Evolutionary conservation across 177 flowering plant species (phyloP).

Genomic region (Telopea speciosissima): DNA sequence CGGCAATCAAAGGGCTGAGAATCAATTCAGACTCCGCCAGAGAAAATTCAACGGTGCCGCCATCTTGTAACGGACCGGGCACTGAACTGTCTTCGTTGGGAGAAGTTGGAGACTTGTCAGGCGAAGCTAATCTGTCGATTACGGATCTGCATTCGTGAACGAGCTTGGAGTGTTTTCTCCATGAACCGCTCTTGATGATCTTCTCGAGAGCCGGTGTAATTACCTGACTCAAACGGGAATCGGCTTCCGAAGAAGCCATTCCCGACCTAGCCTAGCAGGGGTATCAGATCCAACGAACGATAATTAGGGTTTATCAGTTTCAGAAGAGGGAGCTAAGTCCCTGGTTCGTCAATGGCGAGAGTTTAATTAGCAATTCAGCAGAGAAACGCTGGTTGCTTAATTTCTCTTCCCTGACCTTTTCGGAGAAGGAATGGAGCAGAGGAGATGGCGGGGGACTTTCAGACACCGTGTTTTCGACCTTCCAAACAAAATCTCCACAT

Average conservation of each 20-base stretch:
- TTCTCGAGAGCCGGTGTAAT: conserved; percentile 74
- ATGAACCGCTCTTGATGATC: conserved; percentile 86
- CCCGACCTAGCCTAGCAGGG: conserved; percentile 30
- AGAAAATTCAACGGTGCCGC: conserved; percentile 47
- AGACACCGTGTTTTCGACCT: too few relatives aligned
- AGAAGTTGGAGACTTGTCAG: conserved; percentile 16
- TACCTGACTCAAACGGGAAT: conserved; percentile 74
- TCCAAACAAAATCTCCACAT: too few relatives aligned
- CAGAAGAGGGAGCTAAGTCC: neutral
- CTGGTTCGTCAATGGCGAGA: neutral
- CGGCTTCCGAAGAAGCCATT: conserved; percentile 99
- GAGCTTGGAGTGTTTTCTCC: conserved; percentile 92
- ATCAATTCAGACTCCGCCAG: conserved; percentile 69
- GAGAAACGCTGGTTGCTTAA: too few relatives aligned
- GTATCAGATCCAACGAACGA: conserved; percentile 15
- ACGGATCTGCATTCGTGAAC: conserved; percentile 75
- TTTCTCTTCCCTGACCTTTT: too few relatives aligned
- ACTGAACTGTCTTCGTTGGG: conserved; percentile 22
- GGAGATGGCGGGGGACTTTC: too few relatives aligned
- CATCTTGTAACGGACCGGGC: conserved; percentile 78
- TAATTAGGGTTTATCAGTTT: neutral
- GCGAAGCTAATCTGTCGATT: conserved; percentile 41
- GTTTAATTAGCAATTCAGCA: neutral
- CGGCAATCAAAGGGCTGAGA: conserved; percentile 67
- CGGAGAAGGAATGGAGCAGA: too few relatives aligned